These are phyloP conservation scores for Schrenkiella parvula DNA, from an alignment of 345 rosid genomes.

Conservation along the genomic window DNA sequence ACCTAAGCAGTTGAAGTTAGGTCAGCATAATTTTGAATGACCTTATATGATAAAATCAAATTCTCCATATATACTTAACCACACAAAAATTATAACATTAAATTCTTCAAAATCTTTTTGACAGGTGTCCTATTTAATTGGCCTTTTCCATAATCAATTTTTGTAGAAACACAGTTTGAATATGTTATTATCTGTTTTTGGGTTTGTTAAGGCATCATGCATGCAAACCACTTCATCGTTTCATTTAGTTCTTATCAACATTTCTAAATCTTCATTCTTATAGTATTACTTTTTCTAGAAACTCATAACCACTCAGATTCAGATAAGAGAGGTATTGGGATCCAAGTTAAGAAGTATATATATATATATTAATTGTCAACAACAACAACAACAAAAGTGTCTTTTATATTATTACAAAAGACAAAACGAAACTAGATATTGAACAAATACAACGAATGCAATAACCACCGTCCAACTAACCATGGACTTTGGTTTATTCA, in stretches of 20 bases:
- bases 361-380: background rate
- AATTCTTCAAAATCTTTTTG: background rate
- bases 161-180: background rate
- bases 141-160: background rate
- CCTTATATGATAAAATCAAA: background rate
- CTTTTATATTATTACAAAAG: background rate
- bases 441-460: conserved; percentile 16
- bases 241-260: background rate
- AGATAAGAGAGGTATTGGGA: background rate
- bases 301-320: background rate
- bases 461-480: conserved; percentile 24
- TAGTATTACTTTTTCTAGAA: background rate
- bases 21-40: conserved; percentile 17
- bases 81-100: background rate
- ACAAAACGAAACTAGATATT: background rate
- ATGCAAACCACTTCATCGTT: conserved; percentile 15
- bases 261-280: background rate
- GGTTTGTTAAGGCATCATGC: conserved; percentile 21
- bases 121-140: conserved; percentile 11
- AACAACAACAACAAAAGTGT: background rate
- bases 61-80: background rate
- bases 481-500: background rate
- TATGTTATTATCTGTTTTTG: background rate
- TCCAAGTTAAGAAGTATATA: background rate
- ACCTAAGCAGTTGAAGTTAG: conserved; percentile 14